Percentiles rank a stretch among this genome's conserved stretches.
Conservation (phyloP, 371 early-diverging fungal genomes). For the Mucor plumbeus region DNA sequence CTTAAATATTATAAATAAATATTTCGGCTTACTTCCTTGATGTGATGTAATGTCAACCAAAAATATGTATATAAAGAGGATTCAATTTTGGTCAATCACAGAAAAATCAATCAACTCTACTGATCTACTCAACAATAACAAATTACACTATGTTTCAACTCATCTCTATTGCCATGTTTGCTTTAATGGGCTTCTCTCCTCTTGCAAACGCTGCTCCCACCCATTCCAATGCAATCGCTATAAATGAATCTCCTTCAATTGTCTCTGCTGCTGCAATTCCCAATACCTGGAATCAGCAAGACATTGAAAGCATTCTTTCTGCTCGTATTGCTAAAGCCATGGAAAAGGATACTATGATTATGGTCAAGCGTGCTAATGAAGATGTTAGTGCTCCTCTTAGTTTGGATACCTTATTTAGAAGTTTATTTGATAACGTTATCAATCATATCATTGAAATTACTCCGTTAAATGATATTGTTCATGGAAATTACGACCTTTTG, state of each 20-base stretch:
- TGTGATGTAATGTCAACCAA: conserved; percentile 11
- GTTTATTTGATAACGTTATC: conserved; percentile 12
- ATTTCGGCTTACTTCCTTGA: conserved; percentile 12
- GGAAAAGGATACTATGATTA: not conserved
- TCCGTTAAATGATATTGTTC: conserved; percentile 15
- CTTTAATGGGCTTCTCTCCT: conserved; percentile 11
- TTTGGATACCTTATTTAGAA: conserved; percentile 12
- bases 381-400: not conserved
- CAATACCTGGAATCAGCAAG: conserved; percentile 1
- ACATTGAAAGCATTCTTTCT: not conserved
- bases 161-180: conserved; percentile 14
- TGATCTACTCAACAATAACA: not conserved
- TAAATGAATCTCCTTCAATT: not conserved
- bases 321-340: conserved; percentile 9
- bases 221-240: not conserved
- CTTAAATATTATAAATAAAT: conserved; percentile 1
- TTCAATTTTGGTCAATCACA: not conserved
- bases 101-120: conserved; percentile 14
- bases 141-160: conserved; percentile 7
- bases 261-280: not conserved
- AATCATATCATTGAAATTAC: conserved; percentile 13
- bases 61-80: conserved; percentile 6
- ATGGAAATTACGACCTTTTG: conserved; percentile 19
- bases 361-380: conserved; percentile 6
- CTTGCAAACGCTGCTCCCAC: conserved; percentile 11